phyloP scores from a whole-genome alignment of 257 asterid genomes.

The Rhazya stricta region DNA sequence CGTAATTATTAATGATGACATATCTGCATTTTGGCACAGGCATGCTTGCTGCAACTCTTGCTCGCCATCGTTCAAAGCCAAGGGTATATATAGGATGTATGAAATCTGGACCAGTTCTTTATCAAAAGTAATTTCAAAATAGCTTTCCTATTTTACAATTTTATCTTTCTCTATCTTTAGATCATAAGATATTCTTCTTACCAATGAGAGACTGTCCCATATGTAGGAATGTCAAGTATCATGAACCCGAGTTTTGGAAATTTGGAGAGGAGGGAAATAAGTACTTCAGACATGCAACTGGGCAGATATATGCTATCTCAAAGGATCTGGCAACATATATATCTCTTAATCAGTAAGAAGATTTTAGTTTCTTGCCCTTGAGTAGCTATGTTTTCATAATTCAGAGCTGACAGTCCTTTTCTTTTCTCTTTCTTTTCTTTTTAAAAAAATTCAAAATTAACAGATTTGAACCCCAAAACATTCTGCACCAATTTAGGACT shows the following conservation, averaged over 20 bases:
- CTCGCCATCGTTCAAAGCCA: conserved; percentile 22
- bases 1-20: neutral
- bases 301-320: conserved; percentile 37
- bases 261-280: conserved; percentile 32
- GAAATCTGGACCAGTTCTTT: conserved; percentile 37
- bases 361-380: neutral
- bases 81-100: conserved; percentile 31
- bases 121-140: conserved; percentile 17
- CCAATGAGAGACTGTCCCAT: neutral
- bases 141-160: neutral
- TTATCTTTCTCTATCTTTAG: neutral
- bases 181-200: neutral
- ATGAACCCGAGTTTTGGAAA: conserved; percentile 36
- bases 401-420: neutral
- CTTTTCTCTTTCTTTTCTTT: neutral
- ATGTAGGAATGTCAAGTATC: conserved; percentile 28
- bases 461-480: neutral
- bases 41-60: conserved; percentile 21
- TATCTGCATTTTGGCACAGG: conserved; percentile 9
- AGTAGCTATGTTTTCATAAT: neutral
- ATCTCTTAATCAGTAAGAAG: conserved; percentile 27
- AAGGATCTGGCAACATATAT: conserved; percentile 31
- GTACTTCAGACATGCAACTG: conserved; percentile 34
- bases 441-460: neutral
- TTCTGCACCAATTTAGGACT: neutral